Evolutionary conservation across 1,139 yeast genomes (phyloP), one percentile per base, ranked within the genome.

Genomic region (Magnusiomyces suaveolens): DNA sequence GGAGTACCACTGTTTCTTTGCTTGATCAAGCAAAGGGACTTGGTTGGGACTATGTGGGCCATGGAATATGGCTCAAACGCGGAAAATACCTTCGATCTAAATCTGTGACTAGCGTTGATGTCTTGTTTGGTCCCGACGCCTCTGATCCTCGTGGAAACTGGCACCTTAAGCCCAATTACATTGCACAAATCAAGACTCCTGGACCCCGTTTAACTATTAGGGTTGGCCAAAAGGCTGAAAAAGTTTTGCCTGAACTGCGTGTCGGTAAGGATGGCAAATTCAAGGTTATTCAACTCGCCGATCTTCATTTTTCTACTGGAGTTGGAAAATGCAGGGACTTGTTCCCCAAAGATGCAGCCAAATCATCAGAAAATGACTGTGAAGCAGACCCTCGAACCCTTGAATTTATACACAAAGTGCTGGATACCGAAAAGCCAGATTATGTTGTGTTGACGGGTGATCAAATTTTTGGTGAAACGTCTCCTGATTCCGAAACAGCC

Each of bases 371-470:
- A 20, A 24, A 23, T 3, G 26, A 18, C 2, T 89, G 97, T 63
- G 69, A 75, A 57, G 96, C 97, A 0, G 97, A 89, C 65, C 76
- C 79, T 0, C 75, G 84, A 56, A 85, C 96, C 0, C 60, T 79
- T 43, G 66, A 69, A 23, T 87, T 87, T 64, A 66, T 89, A n/a
- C 75, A 79, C 26, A 67, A 70, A 36, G 83, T 86, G 0, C 70
- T 90, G 53, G 90, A 84, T 59, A 56, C 74, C 0, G 97, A 90
- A 64, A 68, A 76, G 41, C 97, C 97, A 0, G 87, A 89, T 64
- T 68, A 88, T 48, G 92, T 87, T 0, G 89, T 88, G 0, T 70
- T 87, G 57, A 82, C 96, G 0, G 97, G 97, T 14, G 97, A 90
- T 69, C 95, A 86, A 66, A 75, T 87, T 0, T 82, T 81, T 71